Evolutionary conservation across 2,329 filamentous ascomycete genomes (phyloP).

Genomic region (Penicillium fuscoglaucum): DNA sequence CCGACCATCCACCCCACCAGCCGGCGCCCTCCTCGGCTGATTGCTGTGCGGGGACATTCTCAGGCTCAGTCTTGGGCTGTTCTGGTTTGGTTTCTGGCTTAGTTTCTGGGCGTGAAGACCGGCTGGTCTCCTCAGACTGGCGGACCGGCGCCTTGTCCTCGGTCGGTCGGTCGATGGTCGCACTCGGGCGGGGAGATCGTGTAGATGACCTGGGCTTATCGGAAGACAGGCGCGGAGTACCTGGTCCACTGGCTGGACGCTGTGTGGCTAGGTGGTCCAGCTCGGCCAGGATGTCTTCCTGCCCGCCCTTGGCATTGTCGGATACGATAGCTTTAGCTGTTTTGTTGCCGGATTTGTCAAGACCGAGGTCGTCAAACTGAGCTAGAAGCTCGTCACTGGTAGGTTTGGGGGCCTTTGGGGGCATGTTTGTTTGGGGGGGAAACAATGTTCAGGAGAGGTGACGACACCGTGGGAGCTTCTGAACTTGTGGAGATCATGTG

Average conservation of each 20-base stretch:
- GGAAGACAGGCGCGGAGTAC: slow-evolving; percentile 70
- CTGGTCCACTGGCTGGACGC: slow-evolving; percentile 69
- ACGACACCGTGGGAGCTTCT: slow-evolving; percentile 29
- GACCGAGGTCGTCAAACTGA: slow-evolving; percentile 50
- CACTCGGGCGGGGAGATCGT: slow-evolving; percentile 55
- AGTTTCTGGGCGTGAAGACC: slow-evolving; percentile 69
- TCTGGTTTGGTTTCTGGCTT: slow-evolving; percentile 72
- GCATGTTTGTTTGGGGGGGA: slow-evolving; percentile 29
- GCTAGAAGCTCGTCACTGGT: slow-evolving; percentile 53
- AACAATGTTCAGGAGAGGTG: slow-evolving; percentile 25
- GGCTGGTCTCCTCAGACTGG: slow-evolving; percentile 76
- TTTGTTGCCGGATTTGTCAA: slow-evolving; percentile 36
- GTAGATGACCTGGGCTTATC: slow-evolving; percentile 52
- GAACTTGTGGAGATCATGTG: slow-evolving; percentile 22
- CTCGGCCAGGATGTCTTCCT: slow-evolving; percentile 78
- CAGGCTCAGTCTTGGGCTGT: slow-evolving; percentile 35
- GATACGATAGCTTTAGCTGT: slow-evolving; percentile 29
- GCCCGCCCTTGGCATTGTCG: slow-evolving; percentile 46
- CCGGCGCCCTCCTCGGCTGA: slow-evolving; percentile 60
- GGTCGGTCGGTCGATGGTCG: slow-evolving; percentile 56
- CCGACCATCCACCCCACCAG: slow-evolving; percentile 65
- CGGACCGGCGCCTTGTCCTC: slow-evolving; percentile 65
- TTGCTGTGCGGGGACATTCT: slow-evolving; percentile 51
- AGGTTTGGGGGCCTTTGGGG: slow-evolving; percentile 40
- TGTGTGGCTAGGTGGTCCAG: slow-evolving; percentile 77